These are phyloP conservation scores for Bonia amplexicaulis DNA, from an alignment of 176 grass and related monocot species.

Conservation along the genomic window DNA sequence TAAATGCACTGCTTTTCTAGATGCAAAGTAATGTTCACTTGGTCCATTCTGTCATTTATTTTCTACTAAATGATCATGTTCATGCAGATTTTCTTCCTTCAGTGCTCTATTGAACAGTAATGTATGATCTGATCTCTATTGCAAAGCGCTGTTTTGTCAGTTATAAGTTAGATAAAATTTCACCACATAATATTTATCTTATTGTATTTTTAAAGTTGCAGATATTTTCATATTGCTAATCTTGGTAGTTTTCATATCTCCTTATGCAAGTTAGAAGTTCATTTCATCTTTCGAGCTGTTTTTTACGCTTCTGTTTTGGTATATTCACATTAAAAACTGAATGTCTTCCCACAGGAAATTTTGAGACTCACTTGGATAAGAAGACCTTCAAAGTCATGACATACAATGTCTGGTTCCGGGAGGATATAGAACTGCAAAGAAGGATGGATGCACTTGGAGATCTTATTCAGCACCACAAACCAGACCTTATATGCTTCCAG, in stretches of 20 bases:
- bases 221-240: neutral
- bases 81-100: neutral
- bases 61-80: neutral
- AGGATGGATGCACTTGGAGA: slow-evolving; percentile 57
- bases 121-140: neutral
- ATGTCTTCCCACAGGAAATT: slow-evolving; percentile 25
- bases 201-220: no score
- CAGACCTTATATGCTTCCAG: slow-evolving; percentile 80
- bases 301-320: neutral
- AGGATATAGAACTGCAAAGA: slow-evolving; percentile 71
- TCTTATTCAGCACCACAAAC: slow-evolving; percentile 60
- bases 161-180: no score
- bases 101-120: neutral
- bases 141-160: neutral
- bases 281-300: neutral
- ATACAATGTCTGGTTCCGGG: slow-evolving; percentile 92
- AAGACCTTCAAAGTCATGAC: slow-evolving; percentile 69
- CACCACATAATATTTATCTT: no score
- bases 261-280: neutral
- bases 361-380: slow-evolving; percentile 14
- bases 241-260: neutral
- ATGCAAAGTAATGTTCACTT: neutral
- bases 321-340: slow-evolving; percentile 3
- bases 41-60: neutral
- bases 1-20: neutral